These are phyloP conservation scores for Fonsecaea erecta DNA, from an alignment of 2,329 filamentous ascomycete genomes.

Conservation along the genomic window DNA sequence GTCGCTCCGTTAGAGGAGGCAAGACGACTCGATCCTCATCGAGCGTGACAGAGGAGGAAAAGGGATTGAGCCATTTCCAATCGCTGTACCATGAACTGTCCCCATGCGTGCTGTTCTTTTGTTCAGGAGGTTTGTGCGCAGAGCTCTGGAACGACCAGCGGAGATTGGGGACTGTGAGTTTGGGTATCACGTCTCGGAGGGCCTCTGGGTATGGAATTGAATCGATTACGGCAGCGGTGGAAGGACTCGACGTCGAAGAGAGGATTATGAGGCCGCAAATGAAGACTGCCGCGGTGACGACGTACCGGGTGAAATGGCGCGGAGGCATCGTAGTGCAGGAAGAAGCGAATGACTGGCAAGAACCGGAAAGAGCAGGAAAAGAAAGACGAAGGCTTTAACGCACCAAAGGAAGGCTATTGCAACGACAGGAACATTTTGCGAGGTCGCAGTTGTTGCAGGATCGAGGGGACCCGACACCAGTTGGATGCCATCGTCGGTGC, in stretches of 20 bases:
- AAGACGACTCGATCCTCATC: conserved; percentile 84
- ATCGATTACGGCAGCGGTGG: conserved; percentile 41
- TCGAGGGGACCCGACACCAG: not conserved
- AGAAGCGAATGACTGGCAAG: conserved; percentile 15
- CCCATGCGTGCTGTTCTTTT: conserved; percentile 77
- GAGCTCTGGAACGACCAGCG: conserved; percentile 67
- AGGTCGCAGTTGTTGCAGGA: not conserved
- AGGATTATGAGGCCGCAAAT: conserved; percentile 51
- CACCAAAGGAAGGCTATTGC: conserved; percentile 5
- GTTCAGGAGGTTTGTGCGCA: conserved; percentile 72
- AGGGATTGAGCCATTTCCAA: conserved; percentile 89
- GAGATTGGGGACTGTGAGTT: conserved; percentile 57
- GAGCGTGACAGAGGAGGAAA: conserved; percentile 77
- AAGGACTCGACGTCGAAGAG: conserved; percentile 48
- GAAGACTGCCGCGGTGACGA: conserved; percentile 50
- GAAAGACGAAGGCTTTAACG: conserved; percentile 1
- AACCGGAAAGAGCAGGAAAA: conserved; percentile 5
- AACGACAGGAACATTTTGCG: conserved; percentile 1
- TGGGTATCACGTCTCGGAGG: conserved; percentile 46
- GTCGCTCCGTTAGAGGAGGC: conserved; percentile 72
- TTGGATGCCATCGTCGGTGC: not conserved
- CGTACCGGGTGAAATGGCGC: conserved; percentile 40
- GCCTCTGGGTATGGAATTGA: conserved; percentile 18
- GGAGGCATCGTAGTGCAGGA: conserved; percentile 31
- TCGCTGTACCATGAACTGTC: conserved; percentile 84